Evolutionary conservation across 75 land plant species (phyloP).

Genomic region (Selaginella tamariscina): DNA sequence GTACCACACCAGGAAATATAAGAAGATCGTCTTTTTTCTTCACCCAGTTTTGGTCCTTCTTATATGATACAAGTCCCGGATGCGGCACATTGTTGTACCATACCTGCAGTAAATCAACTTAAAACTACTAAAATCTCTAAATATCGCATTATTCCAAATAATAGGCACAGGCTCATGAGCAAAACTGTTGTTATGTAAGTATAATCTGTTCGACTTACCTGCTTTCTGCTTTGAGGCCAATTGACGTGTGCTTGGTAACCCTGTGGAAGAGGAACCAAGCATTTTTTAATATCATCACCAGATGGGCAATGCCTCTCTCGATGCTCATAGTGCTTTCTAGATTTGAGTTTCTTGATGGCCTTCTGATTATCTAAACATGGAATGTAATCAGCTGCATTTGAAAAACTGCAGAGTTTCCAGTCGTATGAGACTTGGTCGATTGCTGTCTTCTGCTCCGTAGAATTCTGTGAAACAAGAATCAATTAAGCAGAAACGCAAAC

Average conservation of each 20-base stretch:
- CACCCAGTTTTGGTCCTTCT: conserved; percentile 25
- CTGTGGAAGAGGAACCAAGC: conserved; percentile 2
- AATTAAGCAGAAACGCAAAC: too few species aligned
- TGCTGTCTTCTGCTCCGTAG: not conserved
- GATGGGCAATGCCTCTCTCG: conserved; percentile 7
- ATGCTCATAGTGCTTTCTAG: conserved; percentile 4
- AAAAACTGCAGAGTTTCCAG: conserved; percentile 1
- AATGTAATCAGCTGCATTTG: conserved; percentile 5
- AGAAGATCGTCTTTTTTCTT: conserved; percentile 14
- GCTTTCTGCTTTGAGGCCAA: conserved; percentile 6
- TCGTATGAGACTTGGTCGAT: not conserved
- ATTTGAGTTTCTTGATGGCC: not conserved
- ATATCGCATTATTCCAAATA: too few species aligned
- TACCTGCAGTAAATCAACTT: conserved; percentile 6
- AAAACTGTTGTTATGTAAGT: not conserved
- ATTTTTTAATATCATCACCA: not conserved
- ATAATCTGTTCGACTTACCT: not conserved
- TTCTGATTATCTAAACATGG: conserved; percentile 12
- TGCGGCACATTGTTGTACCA: conserved; percentile 18
- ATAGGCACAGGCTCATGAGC: too few species aligned
- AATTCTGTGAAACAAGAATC: too few species aligned
- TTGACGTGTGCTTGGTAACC: not conserved
- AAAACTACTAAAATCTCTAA: too few species aligned
- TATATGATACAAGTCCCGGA: conserved; percentile 17
- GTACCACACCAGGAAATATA: conserved; percentile 20